phyloP scores from a whole-genome alignment of 1,284 basidiomycete species.

The Schizopora paradoxa region DNA sequence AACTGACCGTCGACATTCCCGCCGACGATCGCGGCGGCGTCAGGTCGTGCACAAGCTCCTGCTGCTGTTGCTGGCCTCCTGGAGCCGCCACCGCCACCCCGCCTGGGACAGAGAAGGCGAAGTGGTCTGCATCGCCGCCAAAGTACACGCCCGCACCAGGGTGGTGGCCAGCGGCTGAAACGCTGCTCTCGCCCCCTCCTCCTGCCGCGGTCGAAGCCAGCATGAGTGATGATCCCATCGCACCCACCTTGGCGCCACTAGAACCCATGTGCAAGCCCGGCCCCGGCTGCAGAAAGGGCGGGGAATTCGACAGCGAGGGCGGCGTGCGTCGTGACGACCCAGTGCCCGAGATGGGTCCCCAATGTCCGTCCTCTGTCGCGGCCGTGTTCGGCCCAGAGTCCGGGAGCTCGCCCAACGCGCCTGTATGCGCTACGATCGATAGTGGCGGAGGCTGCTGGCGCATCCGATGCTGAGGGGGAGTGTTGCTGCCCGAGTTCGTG shows the following conservation, averaged over 20 bases:
- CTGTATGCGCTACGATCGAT: conserved; percentile 19
- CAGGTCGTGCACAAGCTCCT: conserved; percentile 12
- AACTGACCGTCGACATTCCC: conserved; percentile 14
- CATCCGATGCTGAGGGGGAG: conserved; percentile 26
- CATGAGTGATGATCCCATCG: conserved; percentile 11
- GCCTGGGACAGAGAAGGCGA: conserved; percentile 12
- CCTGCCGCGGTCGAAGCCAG: conserved; percentile 2
- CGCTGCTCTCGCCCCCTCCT: too few species aligned
- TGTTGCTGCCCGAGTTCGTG: conserved; percentile 14
- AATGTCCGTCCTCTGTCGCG: conserved; percentile 29
- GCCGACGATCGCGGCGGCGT: conserved; percentile 16
- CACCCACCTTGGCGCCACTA: conserved; percentile 7
- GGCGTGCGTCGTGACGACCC: conserved; percentile 11
- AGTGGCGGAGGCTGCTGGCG: conserved; percentile 29
- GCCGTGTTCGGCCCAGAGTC: conserved; percentile 30
- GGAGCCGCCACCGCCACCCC: conserved; percentile 3
- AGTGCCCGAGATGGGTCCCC: conserved; percentile 23
- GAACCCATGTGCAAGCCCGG: not conserved
- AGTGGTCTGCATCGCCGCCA: conserved; percentile 13
- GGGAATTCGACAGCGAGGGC: conserved; percentile 13
- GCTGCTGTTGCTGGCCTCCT: too few species aligned
- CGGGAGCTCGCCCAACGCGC: conserved; percentile 19
- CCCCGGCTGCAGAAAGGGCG: conserved; percentile 9
- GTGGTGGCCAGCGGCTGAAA: conserved; percentile 1
- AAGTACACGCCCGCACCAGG: conserved; percentile 2